Evolutionary conservation across 192 early-diverging fungal species (phyloP), one percentile per base, ranked within the genome.

Genomic region (Umbelopsis vinacea): DNA sequence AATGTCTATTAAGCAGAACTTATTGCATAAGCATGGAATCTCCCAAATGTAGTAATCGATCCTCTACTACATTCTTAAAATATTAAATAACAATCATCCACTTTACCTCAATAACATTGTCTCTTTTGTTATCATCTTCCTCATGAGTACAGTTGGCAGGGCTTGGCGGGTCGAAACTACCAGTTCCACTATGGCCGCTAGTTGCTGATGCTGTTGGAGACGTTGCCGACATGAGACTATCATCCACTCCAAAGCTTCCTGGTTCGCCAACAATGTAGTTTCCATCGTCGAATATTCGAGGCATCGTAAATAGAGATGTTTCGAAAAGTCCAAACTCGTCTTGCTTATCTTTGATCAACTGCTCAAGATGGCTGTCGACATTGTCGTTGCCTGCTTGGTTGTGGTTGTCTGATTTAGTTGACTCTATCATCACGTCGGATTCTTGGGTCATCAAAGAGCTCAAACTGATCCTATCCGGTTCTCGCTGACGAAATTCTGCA

Each of bases 191-290:
- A 26, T 54, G 53, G 14, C 53, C 53, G 8, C 53, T 63, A 2
- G 57, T 63, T 12, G 57, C 57, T 37, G 57, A 63, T 63, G 33
- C 57, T 12, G 57, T 63, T n/a, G 57, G 57, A 3, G 57, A 63
- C 17, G 26, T 63, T 11, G 33, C 57, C 4, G 57, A 63, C 57
- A 63, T 63, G 33, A 19, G 33, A 17, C 33, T 17, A 63, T 63
- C 57, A 63, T 63, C 57, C 7, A 35, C 6, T 14, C 29, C 57
- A 63, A 63, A 63, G 33, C 35, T 29, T 37, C 19, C 57, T 37
- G 57, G 57, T 33, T 63, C 57, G 15, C 33, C 57, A 38, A 63
- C 57, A n/a, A 63, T 63, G 19, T 63, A 63, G 57, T 63, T 63
- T 29, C 57, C 57, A 37, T 63, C 33, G 26, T 63, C 57, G 37